Evolutionary conservation across 305 asterid species (phyloP), one percentile per base, ranked within the genome.

Genomic region (Withania somnifera): DNA sequence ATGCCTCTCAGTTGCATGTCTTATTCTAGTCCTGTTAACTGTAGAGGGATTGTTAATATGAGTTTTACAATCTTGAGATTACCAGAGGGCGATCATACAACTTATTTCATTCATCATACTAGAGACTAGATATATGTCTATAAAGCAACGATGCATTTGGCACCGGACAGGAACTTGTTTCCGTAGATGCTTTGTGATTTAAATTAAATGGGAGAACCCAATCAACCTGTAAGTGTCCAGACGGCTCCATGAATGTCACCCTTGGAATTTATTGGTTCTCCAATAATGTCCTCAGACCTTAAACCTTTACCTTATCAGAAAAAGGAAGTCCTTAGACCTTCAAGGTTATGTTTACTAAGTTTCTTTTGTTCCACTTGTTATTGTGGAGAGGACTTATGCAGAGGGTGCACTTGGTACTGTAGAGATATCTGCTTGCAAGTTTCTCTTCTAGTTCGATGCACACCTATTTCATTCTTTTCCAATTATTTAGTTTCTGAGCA

Each of bases 1-100:
- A 89, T 19, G 84, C 83, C 60, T 81, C 6, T 28, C 58, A 47
- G 30, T 81, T 69, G 60, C 32, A 52, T 15, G 6, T 28, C 52
- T 81, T 51, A 54, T 32, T 56, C 42, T 68, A 0, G 11, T 64
- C 75, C 30, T 77, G 60, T 80, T n/a, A 26, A 50, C 24, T 75
- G 34, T 75, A 2, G 42, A 17, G 24, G 60, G 34, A 32, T 82
- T 34, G 28, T 50, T 11, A n/a, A n/a, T n/a, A n/a, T n/a, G n/a
- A n/a, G n/a, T n/a, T n/a, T n/a, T n/a, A 38, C 83, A 45, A 32
- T 10, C 26, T 45, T 47, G 58, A 42, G 61, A 5, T 19, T 50
- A 28, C 26, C 61, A 50, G 9, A 45, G 9, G 14, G 24, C 45
- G 57, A 8, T 5, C 26, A 75, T 28, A 75, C 61, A 26, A 75